A percentile compares a stretch with the other conserved stretches of the same genome.
phyloP scores from a whole-genome alignment of 129 eudicot genomes.

The Glebionis coronaria region DNA sequence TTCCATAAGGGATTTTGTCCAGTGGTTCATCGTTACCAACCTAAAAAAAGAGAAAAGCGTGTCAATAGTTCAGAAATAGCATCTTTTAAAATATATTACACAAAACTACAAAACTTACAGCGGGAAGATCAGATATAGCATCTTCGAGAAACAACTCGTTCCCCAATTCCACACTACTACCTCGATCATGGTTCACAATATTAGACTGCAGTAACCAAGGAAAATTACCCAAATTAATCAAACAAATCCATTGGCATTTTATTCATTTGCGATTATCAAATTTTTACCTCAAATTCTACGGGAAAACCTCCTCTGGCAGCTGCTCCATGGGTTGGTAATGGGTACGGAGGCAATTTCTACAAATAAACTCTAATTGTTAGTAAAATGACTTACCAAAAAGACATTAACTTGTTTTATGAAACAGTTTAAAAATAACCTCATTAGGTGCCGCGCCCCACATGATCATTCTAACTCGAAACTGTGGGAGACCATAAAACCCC shows the following conservation, averaged over 20 bases:
- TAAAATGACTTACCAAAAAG: background rate
- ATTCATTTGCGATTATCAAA: too few relatives aligned
- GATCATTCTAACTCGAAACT: constrained; percentile 76
- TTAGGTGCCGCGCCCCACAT: constrained; percentile 80
- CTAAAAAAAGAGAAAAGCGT: too few relatives aligned
- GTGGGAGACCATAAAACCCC: constrained; percentile 93
- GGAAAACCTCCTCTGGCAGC: constrained; percentile 66
- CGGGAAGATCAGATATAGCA: constrained; percentile 79
- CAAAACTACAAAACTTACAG: constrained; percentile 32
- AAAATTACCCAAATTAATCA: too few relatives aligned
- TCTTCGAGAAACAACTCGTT: constrained; percentile 48
- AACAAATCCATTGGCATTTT: too few relatives aligned
- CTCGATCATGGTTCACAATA: constrained; percentile 58
- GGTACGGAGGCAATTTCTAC: constrained; percentile 82
- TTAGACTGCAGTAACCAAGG: constrained; percentile 33
- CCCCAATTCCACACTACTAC: constrained; percentile 31
- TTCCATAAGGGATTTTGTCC: too few relatives aligned
- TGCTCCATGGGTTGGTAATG: constrained; percentile 81
- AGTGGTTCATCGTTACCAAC: too few relatives aligned
- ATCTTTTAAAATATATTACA: too few relatives aligned
- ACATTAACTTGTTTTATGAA: background rate
- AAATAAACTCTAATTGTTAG: background rate
- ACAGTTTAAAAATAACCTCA: constrained; percentile 40
- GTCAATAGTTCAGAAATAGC: background rate
- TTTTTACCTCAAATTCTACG: constrained; percentile 84